Evolutionary conservation across 129 eudicot genomes (phyloP), one percentile per base, ranked within the genome.

Genomic region (Ambrosia artemisiifolia): DNA sequence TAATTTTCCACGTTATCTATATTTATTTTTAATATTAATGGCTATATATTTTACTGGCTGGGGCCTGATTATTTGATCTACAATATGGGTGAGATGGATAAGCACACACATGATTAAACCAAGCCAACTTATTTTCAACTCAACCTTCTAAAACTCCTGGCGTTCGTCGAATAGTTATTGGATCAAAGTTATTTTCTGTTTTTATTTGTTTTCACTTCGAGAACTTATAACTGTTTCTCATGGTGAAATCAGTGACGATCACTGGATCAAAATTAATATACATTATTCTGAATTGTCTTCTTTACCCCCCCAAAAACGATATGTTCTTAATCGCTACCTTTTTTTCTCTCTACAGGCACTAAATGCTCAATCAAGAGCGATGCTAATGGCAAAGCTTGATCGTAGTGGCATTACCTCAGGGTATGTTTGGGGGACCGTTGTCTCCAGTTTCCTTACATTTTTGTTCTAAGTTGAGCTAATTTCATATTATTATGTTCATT

Each of bases 371-470:
- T 95, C 99, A 61, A 88, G 99, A 78, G 97, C 94, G 0, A 71
- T 88, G 89, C 96, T 95, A 34, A 95, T 95, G 99, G 86, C 84
- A 61, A 95, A 95, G 84, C 81, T 95, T 69, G 99, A 95, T 70
- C 91, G 99, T 20, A 95, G 90, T 81, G 97, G 99, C 48, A 83
- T 82, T 57, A 92, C 97, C 14, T 75, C 96, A 24, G 87, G 99
- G 99, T 95, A 32, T 11, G 91, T 65, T 20, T 47, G 6, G 14
- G 19, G n/a, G 68, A 13, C 30, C 28, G 28, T 24, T 24, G 1
- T 24, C 68, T 63, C 36, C 48, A 48, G 11, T 14, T 60, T 46
- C 42, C 38, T 43, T 17, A 3, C 35, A 36, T 63, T n/a, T 36
- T 35, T 63, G 68, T 36, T n/a, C 30, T 16, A 63, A 63, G 30